Percentiles rank a stretch among this genome's conserved stretches.
These are phyloP conservation scores for Bruguiera parviflora DNA, from an alignment of 345 rosid genomes.

Conservation along the genomic window DNA sequence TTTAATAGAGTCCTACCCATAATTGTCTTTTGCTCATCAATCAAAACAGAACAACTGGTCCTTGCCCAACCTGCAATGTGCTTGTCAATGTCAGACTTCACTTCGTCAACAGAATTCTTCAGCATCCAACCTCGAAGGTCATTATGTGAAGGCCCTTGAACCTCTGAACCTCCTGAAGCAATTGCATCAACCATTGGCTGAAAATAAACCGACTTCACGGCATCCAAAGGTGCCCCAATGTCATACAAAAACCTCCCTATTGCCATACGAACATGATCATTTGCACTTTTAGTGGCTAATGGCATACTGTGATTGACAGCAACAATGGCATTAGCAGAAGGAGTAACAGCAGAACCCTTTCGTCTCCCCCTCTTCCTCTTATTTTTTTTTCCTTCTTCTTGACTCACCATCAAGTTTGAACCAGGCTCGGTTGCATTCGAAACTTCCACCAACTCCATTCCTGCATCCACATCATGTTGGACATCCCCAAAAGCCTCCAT, in stretches of 20 bases:
- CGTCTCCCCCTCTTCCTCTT: conserved; percentile 47
- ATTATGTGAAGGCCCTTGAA: conserved; percentile 14
- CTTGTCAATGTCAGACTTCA: conserved; percentile 10
- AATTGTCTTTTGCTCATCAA: conserved; percentile 18
- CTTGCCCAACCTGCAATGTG: conserved; percentile 13
- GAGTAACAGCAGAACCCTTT: conserved; percentile 28
- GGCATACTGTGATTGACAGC: conserved; percentile 9
- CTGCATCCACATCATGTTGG: conserved; percentile 25
- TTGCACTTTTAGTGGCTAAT: conserved; percentile 35
- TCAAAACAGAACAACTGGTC: conserved; percentile 29
- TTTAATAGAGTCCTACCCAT: conserved; percentile 21
- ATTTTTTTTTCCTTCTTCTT: conserved; percentile 33
- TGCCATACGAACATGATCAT: conserved; percentile 44
- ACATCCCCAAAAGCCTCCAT: conserved; percentile 17
- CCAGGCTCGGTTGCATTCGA: conserved; percentile 14
- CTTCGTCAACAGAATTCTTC: conserved; percentile 18
- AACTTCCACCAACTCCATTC: conserved; percentile 20
- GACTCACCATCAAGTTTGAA: conserved; percentile 23
- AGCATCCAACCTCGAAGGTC: conserved; percentile 22
- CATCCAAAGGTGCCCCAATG: conserved; percentile 59
- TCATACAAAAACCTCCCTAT: conserved; percentile 66
- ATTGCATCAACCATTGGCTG: conserved; percentile 27
- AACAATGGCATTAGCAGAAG: conserved; percentile 18
- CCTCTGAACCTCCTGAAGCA: conserved; percentile 15
- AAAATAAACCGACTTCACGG: conserved; percentile 19